Conservation (phyloP, 495 filamentous ascomycete species). For the Talaromyces liani region DNA sequence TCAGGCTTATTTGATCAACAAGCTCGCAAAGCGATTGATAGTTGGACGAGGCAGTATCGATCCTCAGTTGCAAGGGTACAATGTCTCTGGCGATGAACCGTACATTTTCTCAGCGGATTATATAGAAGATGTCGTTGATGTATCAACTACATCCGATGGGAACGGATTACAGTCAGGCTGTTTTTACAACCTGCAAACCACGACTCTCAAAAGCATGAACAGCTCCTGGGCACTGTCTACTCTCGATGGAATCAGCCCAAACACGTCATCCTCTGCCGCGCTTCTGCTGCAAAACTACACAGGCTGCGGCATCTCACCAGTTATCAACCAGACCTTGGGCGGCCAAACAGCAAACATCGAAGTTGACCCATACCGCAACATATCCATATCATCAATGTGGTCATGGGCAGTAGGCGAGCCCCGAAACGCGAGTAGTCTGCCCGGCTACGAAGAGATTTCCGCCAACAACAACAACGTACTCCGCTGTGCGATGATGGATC, state of each 20-base stretch:
- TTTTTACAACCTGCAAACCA: slow-evolving; percentile 34
- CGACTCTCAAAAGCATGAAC: slow-evolving; percentile 37
- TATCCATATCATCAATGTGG: slow-evolving; percentile 47
- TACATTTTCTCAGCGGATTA: slow-evolving; percentile 37
- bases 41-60: slow-evolving; percentile 49
- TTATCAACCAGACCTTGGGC: slow-evolving; percentile 48
- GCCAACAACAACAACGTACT: slow-evolving; percentile 18
- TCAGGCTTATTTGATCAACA: slow-evolving; percentile 47
- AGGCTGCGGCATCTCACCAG: slow-evolving; percentile 51
- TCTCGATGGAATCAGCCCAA: slow-evolving; percentile 22
- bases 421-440: slow-evolving; percentile 23
- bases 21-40: slow-evolving; percentile 41
- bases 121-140: slow-evolving; percentile 21
- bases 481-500: slow-evolving; percentile 48
- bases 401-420: slow-evolving; percentile 53
- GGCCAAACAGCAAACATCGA: slow-evolving; percentile 42
- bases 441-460: slow-evolving; percentile 15
- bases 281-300: slow-evolving; percentile 26
- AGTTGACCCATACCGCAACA: slow-evolving; percentile 39
- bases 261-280: slow-evolving; percentile 24
- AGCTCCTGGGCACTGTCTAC: slow-evolving; percentile 50
- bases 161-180: slow-evolving; percentile 44
- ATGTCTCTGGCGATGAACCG: slow-evolving; percentile 33
- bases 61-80: slow-evolving; percentile 46
- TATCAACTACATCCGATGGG: slow-evolving; percentile 16